These are phyloP conservation scores for Porcisia hertigi DNA, from an alignment of 208 protist species.

Conservation along the genomic window DNA sequence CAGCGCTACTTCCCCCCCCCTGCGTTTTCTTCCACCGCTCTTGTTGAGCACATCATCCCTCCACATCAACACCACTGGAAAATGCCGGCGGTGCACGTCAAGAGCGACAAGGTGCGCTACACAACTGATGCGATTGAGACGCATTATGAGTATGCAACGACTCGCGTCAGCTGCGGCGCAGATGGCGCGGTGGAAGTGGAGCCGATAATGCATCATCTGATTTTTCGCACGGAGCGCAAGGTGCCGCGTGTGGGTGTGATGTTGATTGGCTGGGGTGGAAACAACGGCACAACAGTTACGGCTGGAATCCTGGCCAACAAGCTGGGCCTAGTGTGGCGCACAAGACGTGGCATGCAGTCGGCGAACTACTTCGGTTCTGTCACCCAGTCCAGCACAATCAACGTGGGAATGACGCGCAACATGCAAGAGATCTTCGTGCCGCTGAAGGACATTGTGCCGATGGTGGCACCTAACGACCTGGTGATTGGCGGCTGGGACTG, in stretches of 20 bases:
- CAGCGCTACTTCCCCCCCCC: neutral
- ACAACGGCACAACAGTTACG: constrained; percentile 99
- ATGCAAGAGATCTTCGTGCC: constrained; percentile 94
- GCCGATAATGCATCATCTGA: constrained; percentile 62
- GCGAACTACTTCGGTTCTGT: constrained; percentile 98
- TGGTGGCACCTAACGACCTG: constrained; percentile 97
- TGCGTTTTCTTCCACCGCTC: neutral
- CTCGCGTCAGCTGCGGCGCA: constrained; percentile 42
- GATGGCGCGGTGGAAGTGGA: constrained; percentile 63
- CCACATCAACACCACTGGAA: neutral
- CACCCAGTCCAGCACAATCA: constrained; percentile 96
- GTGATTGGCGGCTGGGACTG: constrained; percentile 99
- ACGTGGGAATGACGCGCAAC: constrained; percentile 88
- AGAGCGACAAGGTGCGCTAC: constrained; percentile 71
- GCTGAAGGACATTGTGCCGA: constrained; percentile 94
- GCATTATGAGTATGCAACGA: constrained; percentile 86
- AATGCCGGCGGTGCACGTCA: constrained; percentile 54
- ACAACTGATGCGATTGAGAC: constrained; percentile 77
- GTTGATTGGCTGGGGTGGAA: constrained; percentile 98
- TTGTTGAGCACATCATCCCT: neutral
- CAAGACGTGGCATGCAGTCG: constrained; percentile 86
- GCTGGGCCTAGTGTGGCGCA: constrained; percentile 92
- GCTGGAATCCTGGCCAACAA: constrained; percentile 97
- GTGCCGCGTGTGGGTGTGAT: constrained; percentile 91
- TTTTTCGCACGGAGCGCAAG: constrained; percentile 91